Evolutionary conservation across 148 eudicot species (phyloP).

Genomic region (Dysphania ambrosioides): DNA sequence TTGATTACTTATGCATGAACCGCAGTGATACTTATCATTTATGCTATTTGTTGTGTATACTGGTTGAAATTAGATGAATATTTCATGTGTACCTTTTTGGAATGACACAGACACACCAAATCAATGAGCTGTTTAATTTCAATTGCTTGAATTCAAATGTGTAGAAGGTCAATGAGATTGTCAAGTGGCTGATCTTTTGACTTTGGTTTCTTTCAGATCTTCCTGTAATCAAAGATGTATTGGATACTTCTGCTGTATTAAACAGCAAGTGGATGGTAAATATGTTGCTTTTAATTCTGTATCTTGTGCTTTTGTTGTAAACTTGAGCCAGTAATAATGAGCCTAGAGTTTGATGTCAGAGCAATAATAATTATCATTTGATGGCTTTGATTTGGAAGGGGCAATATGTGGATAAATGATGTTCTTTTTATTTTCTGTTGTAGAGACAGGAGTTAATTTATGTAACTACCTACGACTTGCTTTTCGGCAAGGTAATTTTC

Average conservation of each 20-base stretch:
- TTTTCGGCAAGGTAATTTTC: constrained; percentile 81
- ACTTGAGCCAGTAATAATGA: too few species aligned
- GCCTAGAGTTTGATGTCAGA: neutral
- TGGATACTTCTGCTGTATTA: constrained; percentile 51
- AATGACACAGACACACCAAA: neutral
- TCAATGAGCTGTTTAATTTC: too few species aligned
- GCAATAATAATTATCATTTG: neutral
- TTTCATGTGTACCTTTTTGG: neutral
- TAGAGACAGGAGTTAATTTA: constrained; percentile 84
- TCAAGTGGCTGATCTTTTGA: neutral
- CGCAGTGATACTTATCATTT: neutral
- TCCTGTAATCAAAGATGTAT: constrained; percentile 69
- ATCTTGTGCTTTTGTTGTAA: neutral
- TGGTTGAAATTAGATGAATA: neutral
- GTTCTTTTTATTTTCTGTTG: constrained; percentile 26
- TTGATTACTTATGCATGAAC: neutral
- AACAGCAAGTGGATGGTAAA: constrained; percentile 97
- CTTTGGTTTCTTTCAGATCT: constrained; percentile 60
- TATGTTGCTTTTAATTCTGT: too few species aligned
- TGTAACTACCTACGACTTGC: constrained; percentile 69
- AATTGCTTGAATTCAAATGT: too few species aligned
- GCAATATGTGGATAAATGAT: neutral
- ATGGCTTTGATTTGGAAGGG: neutral
- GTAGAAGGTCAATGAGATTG: neutral
- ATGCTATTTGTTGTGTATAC: neutral